These are phyloP conservation scores for Termitomyces sp. DNA, from an alignment of 768 basidiomycete genomes.

Conservation along the genomic window DNA sequence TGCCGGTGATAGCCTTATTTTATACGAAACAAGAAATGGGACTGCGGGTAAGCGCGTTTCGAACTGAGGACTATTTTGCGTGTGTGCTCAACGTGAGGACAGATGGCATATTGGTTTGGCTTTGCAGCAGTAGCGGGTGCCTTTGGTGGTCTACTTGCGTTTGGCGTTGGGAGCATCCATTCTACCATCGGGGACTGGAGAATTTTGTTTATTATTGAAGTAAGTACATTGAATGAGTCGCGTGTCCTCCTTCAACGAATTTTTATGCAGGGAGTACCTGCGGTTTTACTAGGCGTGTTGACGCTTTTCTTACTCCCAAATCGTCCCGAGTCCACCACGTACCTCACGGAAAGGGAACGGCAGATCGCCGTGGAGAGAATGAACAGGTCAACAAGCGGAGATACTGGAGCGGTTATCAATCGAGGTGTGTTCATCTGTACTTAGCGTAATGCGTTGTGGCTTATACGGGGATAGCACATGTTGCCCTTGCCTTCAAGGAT, in stretches of 20 bases:
- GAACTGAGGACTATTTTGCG: neutral
- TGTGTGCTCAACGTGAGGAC: neutral
- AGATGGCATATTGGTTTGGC: conserved; percentile 78
- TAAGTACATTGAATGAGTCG: conserved; percentile 13
- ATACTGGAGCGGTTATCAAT: conserved; percentile 58
- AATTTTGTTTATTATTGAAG: conserved; percentile 72
- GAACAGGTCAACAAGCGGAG: conserved; percentile 60
- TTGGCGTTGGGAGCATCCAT: conserved; percentile 63
- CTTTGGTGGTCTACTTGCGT: conserved; percentile 81
- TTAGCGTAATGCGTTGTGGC: neutral
- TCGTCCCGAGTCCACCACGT: conserved; percentile 63
- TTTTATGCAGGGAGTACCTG: conserved; percentile 51
- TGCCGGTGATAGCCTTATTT: conserved; percentile 49
- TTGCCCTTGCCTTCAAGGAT: conserved; percentile 57
- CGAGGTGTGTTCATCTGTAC: conserved; percentile 34
- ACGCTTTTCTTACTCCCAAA: conserved; percentile 55
- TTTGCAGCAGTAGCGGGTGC: conserved; percentile 83
- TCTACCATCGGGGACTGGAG: conserved; percentile 47
- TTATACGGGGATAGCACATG: conserved; percentile 40
- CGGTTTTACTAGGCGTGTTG: conserved; percentile 56
- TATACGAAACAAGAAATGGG: conserved; percentile 75
- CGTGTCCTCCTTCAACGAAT: neutral
- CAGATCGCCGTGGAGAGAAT: conserved; percentile 61
- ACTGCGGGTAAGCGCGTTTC: conserved; percentile 38
- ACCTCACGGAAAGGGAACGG: conserved; percentile 48